Conservation (phyloP, 345 rosid species). For the Gynandropsis gynandra region DNA sequence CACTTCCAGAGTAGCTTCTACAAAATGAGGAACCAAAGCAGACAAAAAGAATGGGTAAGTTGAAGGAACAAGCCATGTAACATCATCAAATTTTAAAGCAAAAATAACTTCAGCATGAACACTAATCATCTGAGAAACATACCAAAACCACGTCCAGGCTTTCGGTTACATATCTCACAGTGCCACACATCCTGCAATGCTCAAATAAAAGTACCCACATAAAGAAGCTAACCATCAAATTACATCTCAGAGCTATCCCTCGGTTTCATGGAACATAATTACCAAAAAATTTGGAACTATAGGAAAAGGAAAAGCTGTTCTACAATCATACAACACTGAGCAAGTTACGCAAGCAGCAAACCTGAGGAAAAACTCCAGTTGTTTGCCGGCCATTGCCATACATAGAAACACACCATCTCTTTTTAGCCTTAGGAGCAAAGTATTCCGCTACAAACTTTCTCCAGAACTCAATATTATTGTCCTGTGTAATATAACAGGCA, state of each 20-base stretch:
- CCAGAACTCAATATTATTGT: slow-evolving; percentile 96
- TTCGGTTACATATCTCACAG: slow-evolving; percentile 92
- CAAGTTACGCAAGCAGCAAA: slow-evolving; percentile 30
- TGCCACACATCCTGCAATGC: slow-evolving; percentile 93
- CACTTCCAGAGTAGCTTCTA: slow-evolving; percentile 96
- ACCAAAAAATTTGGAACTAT: slow-evolving; percentile 7
- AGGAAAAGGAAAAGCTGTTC: slow-evolving; percentile 1
- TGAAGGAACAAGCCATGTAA: neutral
- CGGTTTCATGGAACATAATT: slow-evolving; percentile 7
- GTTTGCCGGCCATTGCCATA: slow-evolving; percentile 97
- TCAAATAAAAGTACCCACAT: slow-evolving; percentile 12
- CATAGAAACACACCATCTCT: slow-evolving; percentile 99
- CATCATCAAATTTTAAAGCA: neutral
- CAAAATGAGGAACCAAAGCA: slow-evolving; percentile 20
- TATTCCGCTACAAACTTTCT: slow-evolving; percentile 88
- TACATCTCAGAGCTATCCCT: neutral
- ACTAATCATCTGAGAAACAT: slow-evolving; percentile 24
- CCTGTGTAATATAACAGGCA: slow-evolving; percentile 40
- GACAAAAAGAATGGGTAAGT: neutral
- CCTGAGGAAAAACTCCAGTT: slow-evolving; percentile 96
- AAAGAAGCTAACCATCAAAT: slow-evolving; percentile 17
- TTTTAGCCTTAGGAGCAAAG: slow-evolving; percentile 90
- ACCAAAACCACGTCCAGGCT: slow-evolving; percentile 99
- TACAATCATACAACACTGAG: neutral
- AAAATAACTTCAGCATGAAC: neutral